phyloP scores from a whole-genome alignment of 2,329 filamentous ascomycete genomes.

The Botryotinia calthae region DNA sequence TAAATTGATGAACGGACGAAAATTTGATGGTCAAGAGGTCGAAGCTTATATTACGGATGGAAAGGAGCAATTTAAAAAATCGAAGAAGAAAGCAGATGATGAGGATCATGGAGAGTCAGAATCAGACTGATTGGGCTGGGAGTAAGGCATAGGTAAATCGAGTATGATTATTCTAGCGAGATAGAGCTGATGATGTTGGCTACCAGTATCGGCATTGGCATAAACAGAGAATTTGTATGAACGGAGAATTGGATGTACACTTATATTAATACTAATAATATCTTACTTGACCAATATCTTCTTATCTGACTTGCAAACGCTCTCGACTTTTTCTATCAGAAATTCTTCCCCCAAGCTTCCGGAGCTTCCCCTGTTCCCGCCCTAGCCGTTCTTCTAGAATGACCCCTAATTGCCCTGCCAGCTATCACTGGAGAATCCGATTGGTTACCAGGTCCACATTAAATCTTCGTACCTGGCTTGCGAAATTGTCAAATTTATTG shows the following conservation, averaged over 20 bases:
- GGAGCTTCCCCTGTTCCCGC: constrained; percentile 6
- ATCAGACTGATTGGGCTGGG: not conserved
- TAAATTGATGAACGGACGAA: constrained; percentile 73
- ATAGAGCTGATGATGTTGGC: not conserved
- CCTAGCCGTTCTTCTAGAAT: not conserved
- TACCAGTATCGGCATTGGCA: not conserved
- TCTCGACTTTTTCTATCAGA: not conserved
- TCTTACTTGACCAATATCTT: not conserved
- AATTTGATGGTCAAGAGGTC: constrained; percentile 70
- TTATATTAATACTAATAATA: constrained; percentile 1
- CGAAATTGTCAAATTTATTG: constrained; percentile 13
- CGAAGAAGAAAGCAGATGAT: constrained; percentile 50
- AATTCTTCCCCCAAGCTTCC: constrained; percentile 6
- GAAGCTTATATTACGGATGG: constrained; percentile 70
- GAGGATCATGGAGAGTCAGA: constrained; percentile 19
- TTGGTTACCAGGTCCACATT: constrained; percentile 7
- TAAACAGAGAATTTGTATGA: not conserved
- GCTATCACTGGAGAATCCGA: not conserved
- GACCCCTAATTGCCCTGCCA: not conserved
- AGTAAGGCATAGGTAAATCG: not conserved
- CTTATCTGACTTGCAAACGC: not conserved
- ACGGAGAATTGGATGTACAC: not conserved
- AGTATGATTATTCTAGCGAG: constrained; percentile 1
- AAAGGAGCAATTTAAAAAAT: constrained; percentile 70
- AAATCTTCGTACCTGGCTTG: not conserved